Evolutionary conservation across 1,284 basidiomycete genomes (phyloP).

Genomic region (Cutaneotrichosporon arboriforme): DNA sequence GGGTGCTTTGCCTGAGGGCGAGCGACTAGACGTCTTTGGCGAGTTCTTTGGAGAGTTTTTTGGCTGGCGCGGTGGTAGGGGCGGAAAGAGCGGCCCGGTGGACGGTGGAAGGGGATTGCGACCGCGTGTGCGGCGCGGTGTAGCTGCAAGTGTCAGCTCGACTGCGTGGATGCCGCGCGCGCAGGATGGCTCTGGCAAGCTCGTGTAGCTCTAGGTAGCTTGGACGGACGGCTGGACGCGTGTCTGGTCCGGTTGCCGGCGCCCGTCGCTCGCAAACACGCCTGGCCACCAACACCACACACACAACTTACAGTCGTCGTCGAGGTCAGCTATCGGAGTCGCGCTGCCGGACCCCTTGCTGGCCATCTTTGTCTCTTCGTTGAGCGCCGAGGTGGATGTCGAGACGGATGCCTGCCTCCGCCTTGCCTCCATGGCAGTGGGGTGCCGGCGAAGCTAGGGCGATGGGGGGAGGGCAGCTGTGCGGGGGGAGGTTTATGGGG

Average conservation of each 20-base stretch:
- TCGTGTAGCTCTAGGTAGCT: background rate
- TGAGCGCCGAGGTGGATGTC: slow-evolving; percentile 17
- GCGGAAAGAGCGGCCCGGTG: slow-evolving; percentile 43
- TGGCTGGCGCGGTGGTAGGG: slow-evolving; percentile 43
- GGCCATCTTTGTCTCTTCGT: slow-evolving; percentile 12
- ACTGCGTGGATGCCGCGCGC: background rate
- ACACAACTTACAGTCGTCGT: slow-evolving; percentile 23
- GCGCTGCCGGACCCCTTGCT: slow-evolving; percentile 17
- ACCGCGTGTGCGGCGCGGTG: slow-evolving; percentile 34
- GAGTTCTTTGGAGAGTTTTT: slow-evolving; percentile 34
- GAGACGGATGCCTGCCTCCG: slow-evolving; percentile 21
- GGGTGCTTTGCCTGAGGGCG: slow-evolving; percentile 9
- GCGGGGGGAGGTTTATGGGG: background rate
- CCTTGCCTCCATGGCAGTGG: slow-evolving; percentile 19
- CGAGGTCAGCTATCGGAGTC: slow-evolving; percentile 20
- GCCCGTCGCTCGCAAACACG: too few relatives aligned
- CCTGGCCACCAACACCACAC: too few relatives aligned
- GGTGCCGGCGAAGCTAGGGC: slow-evolving; percentile 2
- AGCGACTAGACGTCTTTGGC: slow-evolving; percentile 23
- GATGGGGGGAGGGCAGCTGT: background rate
- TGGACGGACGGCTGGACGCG: background rate
- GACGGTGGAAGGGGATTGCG: slow-evolving; percentile 43
- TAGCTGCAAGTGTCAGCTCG: slow-evolving; percentile 16
- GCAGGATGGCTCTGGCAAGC: background rate
- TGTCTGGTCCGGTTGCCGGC: too few relatives aligned